Conservation (phyloP, 345 rosid genomes). For the Excoecaria agallocha region DNA sequence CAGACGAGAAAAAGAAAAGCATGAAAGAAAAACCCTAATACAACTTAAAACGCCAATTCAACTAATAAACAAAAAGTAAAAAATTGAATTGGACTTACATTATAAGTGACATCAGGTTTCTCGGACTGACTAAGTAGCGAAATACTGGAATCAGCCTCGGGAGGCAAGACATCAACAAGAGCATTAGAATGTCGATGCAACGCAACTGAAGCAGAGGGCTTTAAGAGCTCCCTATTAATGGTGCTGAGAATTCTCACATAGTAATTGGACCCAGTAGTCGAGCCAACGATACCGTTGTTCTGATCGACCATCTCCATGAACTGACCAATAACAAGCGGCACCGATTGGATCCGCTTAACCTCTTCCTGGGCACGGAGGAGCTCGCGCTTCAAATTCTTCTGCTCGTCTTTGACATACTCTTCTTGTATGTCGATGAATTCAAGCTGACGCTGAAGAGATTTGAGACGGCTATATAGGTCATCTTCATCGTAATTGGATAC, state of each 20-base stretch:
- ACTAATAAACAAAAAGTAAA: background rate
- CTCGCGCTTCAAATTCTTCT: conserved; percentile 89
- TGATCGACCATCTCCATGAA: conserved; percentile 99
- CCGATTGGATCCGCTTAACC: conserved; percentile 96
- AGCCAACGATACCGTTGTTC: conserved; percentile 98
- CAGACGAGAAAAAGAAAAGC: background rate
- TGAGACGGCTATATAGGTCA: conserved; percentile 76
- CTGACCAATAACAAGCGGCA: conserved; percentile 92
- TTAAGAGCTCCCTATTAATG: conserved; percentile 79
- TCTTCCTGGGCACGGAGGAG: conserved; percentile 91
- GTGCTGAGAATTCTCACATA: conserved; percentile 93
- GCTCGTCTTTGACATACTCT: conserved; percentile 96
- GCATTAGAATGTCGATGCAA: conserved; percentile 97
- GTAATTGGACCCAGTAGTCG: conserved; percentile 96
- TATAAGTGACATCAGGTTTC: conserved; percentile 95
- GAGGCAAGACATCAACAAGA: conserved; percentile 94
- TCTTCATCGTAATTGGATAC: conserved; percentile 54
- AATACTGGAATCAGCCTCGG: conserved; percentile 97
- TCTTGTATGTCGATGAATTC: conserved; percentile 95
- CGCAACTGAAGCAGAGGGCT: conserved; percentile 98
- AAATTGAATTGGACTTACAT: conserved; percentile 36
- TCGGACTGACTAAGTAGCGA: conserved; percentile 95
- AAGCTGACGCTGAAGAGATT: conserved; percentile 72
- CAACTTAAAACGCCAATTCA: conserved; percentile 16
- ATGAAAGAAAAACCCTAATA: background rate